These are phyloP conservation scores for Medicago lupulina DNA, from an alignment of 306 rosid genomes.

Conservation along the genomic window DNA sequence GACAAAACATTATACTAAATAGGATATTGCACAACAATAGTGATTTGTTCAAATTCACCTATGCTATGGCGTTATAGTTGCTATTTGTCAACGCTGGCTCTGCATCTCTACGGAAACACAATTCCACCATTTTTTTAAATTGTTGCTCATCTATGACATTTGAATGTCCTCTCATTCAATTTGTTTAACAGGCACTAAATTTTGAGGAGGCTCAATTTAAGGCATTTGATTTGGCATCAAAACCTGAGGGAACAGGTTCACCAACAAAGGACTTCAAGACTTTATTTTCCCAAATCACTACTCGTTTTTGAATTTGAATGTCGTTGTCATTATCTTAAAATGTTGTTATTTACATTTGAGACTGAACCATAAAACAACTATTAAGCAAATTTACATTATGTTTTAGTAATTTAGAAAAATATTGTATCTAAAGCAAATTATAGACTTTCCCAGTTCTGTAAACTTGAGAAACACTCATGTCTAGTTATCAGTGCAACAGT, in stretches of 20 bases:
- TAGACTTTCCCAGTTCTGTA: constrained; percentile 16
- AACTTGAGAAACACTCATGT: constrained; percentile 7
- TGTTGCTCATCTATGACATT: background rate
- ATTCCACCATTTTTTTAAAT: too few relatives aligned
- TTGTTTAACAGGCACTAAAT: constrained; percentile 71
- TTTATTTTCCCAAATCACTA: constrained; percentile 70
- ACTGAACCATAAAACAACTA: constrained; percentile 2
- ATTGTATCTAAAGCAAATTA: constrained; percentile 19
- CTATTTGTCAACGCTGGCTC: background rate
- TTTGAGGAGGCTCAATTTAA: constrained; percentile 79
- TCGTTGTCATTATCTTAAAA: background rate
- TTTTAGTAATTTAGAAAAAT: constrained; percentile 14
- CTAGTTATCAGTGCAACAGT: too few relatives aligned
- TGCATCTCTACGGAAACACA: background rate
- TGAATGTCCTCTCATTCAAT: constrained; percentile 7
- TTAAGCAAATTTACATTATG: constrained; percentile 16
- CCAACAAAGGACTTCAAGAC: constrained; percentile 93
- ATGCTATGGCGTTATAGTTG: background rate
- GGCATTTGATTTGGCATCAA: constrained; percentile 92
- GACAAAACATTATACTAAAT: background rate
- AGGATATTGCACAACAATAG: background rate
- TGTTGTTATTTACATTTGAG: constrained; percentile 3
- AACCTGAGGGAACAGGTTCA: constrained; percentile 81
- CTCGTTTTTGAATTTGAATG: constrained; percentile 57
- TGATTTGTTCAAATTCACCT: background rate